Base-by-base conservation (phyloP, 2,329 filamentous ascomycete species). In the Aspergillus ochraceoroseus region DNA sequence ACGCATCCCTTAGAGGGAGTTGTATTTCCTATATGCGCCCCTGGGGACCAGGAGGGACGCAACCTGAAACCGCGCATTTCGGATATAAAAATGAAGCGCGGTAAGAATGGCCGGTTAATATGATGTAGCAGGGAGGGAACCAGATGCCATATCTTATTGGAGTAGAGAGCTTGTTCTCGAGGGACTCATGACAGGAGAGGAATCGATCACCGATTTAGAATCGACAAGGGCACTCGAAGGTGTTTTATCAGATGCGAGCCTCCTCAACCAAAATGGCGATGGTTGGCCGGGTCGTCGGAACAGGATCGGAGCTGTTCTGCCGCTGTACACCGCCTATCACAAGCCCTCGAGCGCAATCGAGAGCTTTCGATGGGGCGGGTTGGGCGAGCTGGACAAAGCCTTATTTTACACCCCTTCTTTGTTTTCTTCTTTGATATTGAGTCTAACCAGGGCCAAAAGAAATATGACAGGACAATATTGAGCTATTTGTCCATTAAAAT, bases 61-160 rank as follows among this genome's bases (percentile, higher is more conserved):
- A 65, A 55, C 55, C 60, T 58, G 42, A 65, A 58, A 57, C 63
- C 61, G 64, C 67, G 64, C 65, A 70, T 68, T 48, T 62, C 60
- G 53, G 51, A 52, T 43, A 51, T 53, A 45, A 47, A 39, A 46
- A 35, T 34, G 44, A 49, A 47, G 45, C 39, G 49, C 44, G 49
- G 43, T 41, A n/a, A n/a, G 46, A 46, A 49, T 41, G 45, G 43
- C 50, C 48, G 45, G 52, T 53, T 41, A 50, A 19, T 51, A 51
- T 40, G 45, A 50, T 51, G 51, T 60, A 51, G 56, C 46, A 46
- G 51, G 49, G 41, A 39, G 22, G 34, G 41, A 46, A 28, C 44
- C 48, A 44, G 48, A 46, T 56, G 59, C 58, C 63, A 64, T 62
- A 57, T 62, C 55, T 58, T 44, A 52, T 26, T 49, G 36, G 35